Conservation (phyloP, 768 basidiomycete species). For the Tricholoma sp. region DNA sequence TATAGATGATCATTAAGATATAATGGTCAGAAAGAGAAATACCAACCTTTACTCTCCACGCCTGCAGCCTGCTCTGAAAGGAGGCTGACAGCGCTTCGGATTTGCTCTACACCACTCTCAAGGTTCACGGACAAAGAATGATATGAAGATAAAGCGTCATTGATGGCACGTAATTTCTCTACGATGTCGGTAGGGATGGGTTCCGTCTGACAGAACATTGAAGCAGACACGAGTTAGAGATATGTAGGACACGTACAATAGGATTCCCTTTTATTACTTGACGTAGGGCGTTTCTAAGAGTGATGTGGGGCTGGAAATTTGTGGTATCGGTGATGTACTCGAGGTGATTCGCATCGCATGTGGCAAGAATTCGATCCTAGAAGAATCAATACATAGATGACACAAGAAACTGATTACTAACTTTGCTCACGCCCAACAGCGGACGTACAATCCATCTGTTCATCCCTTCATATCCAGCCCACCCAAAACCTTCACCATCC, state of each 20-base stretch:
- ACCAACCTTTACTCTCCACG: slow-evolving; percentile 42
- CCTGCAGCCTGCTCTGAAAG: slow-evolving; percentile 33
- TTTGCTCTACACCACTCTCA: slow-evolving; percentile 27
- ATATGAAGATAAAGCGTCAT: slow-evolving; percentile 23
- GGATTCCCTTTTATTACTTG: slow-evolving; percentile 29
- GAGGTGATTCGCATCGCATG: slow-evolving; percentile 59
- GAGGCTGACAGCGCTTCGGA: slow-evolving; percentile 31
- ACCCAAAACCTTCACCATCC: slow-evolving; percentile 27
- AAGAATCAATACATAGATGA: slow-evolving; percentile 3
- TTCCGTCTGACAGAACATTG: slow-evolving; percentile 4
- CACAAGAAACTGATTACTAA: slow-evolving; percentile 19
- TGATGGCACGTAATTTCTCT: slow-evolving; percentile 27
- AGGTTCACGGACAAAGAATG: slow-evolving; percentile 28
- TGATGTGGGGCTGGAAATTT: slow-evolving; percentile 70
- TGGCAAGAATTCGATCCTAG: slow-evolving; percentile 76
- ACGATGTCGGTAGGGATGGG: slow-evolving; percentile 27
- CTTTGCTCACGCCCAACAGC: slow-evolving; percentile 64
- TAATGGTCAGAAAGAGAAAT: background rate
- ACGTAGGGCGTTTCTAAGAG: slow-evolving; percentile 71
- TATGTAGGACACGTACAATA: slow-evolving; percentile 13
- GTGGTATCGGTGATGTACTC: slow-evolving; percentile 63
- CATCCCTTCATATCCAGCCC: slow-evolving; percentile 54
- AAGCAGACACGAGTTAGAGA: background rate
- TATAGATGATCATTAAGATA: slow-evolving; percentile 10
- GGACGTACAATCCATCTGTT: slow-evolving; percentile 68